Percentiles rank a stretch among this genome's conserved stretches.
These are phyloP conservation scores for Aspergillus biplanus DNA, from an alignment of 495 filamentous ascomycete genomes.

Conservation along the genomic window DNA sequence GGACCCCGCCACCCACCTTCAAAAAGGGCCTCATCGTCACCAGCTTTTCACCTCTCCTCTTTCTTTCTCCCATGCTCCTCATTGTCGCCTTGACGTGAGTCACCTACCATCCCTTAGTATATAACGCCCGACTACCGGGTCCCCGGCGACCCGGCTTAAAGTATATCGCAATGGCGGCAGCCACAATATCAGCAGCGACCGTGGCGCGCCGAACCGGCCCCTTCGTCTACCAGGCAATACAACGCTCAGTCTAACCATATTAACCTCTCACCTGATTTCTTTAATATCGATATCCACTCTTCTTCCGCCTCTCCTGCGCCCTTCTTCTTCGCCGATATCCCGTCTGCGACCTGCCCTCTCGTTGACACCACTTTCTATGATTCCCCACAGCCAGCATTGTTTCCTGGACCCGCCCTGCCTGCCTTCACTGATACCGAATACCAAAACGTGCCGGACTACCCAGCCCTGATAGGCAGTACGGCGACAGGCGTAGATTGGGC, in stretches of 20 bases:
- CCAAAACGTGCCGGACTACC: neutral
- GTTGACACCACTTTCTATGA: slow-evolving; percentile 15
- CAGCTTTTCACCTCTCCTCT: neutral
- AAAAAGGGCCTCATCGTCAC: slow-evolving; percentile 1
- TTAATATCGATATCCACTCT: neutral
- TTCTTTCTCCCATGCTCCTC: slow-evolving; percentile 1
- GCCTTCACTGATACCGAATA: slow-evolving; percentile 3
- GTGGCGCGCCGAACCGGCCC: neutral
- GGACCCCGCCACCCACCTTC: neutral
- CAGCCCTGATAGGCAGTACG: neutral
- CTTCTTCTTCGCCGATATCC: slow-evolving; percentile 8
- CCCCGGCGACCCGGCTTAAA: slow-evolving; percentile 23
- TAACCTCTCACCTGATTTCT: too few relatives aligned
- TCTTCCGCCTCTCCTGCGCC: slow-evolving; percentile 2
- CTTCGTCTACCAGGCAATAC: neutral
- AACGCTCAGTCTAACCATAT: neutral
- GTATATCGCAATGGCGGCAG: slow-evolving; percentile 24
- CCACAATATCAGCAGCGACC: slow-evolving; percentile 15
- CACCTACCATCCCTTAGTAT: slow-evolving; percentile 6
- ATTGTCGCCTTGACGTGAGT: slow-evolving; percentile 7
- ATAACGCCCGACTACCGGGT: slow-evolving; percentile 19
- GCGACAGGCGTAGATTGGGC: slow-evolving; percentile 13
- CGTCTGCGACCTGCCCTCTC: slow-evolving; percentile 21
- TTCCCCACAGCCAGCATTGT: neutral
- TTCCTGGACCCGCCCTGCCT: slow-evolving; percentile 10